These are phyloP conservation scores for Silene conica DNA, from an alignment of 148 eudicot species.

Conservation along the genomic window DNA sequence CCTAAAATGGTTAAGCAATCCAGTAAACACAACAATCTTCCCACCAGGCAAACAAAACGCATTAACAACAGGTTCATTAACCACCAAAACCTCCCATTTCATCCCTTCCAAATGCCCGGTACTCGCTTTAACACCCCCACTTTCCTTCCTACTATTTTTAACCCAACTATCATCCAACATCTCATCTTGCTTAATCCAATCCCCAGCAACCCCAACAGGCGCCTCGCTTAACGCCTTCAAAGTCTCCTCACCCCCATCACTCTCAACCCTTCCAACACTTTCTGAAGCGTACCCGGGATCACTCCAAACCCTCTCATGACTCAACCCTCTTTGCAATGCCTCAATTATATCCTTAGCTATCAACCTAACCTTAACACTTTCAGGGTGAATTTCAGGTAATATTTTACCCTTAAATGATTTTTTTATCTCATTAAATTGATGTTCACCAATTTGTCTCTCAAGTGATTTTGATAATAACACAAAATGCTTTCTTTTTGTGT, in stretches of 20 bases:
- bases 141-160: conserved; percentile 62
- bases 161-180: conserved; percentile 84
- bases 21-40: conserved; percentile 91
- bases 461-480: conserved; percentile 42
- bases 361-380: conserved; percentile 61
- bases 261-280: conserved; percentile 15
- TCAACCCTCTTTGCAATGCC: conserved; percentile 69
- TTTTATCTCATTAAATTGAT: conserved; percentile 44
- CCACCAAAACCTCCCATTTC: conserved; percentile 86
- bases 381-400: conserved; percentile 73
- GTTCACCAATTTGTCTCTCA: conserved; percentile 53
- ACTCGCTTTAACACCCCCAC: conserved; percentile 34
- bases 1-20: conserved; percentile 60
- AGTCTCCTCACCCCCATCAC: conserved; percentile 28
- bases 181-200: conserved; percentile 62
- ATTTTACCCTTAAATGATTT: conserved; percentile 54
- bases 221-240: conserved; percentile 41
- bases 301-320: conserved; percentile 67
- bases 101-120: conserved; percentile 72
- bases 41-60: conserved; percentile 96
- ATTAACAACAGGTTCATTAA: conserved; percentile 67
- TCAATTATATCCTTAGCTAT: conserved; percentile 66
- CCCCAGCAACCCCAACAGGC: conserved; percentile 19
- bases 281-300: conserved; percentile 50
- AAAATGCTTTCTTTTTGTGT: conserved; percentile 68